phyloP scores from a whole-genome alignment of 108 stramenopile genomes.

The Mediolabrus comicus region DNA sequence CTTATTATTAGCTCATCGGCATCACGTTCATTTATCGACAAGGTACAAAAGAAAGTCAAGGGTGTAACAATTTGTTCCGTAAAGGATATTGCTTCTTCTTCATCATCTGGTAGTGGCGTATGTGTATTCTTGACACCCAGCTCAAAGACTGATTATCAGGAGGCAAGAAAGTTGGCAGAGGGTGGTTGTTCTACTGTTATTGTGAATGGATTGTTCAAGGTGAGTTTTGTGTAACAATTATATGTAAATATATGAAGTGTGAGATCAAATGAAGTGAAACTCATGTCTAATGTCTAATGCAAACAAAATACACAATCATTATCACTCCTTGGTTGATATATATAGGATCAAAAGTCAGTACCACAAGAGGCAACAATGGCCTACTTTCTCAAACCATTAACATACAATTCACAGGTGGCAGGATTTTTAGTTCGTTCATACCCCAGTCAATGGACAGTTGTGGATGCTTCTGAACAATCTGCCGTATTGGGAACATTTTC shows the following conservation, averaged over 20 bases:
- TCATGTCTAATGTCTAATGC: neutral
- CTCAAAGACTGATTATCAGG: conserved; percentile 51
- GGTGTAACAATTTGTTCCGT: conserved; percentile 20
- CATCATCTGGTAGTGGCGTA: conserved; percentile 17
- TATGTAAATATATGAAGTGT: too few species aligned
- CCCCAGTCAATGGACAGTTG: conserved; percentile 57
- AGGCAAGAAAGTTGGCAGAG: conserved; percentile 51
- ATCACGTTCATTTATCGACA: conserved; percentile 35
- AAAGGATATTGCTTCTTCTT: conserved; percentile 16
- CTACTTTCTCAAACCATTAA: conserved; percentile 74
- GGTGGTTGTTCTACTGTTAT: conserved; percentile 49
- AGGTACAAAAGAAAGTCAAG: conserved; percentile 44
- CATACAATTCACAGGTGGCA: conserved; percentile 78
- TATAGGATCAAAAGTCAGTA: conserved; percentile 53
- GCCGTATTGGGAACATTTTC: conserved; percentile 47
- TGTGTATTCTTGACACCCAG: conserved; percentile 63
- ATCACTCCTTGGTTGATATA: neutral
- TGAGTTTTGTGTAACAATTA: neutral
- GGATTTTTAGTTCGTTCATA: conserved; percentile 66
- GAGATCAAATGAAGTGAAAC: neutral
- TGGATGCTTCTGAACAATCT: conserved; percentile 45
- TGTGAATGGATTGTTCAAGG: conserved; percentile 76
- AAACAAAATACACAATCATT: neutral
- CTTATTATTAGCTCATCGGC: conserved; percentile 53
- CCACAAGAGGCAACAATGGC: conserved; percentile 68